Evolutionary conservation across 805 yeast genomes (phyloP), one percentile per base, ranked within the genome.

Genomic region (Candida boleticola): DNA sequence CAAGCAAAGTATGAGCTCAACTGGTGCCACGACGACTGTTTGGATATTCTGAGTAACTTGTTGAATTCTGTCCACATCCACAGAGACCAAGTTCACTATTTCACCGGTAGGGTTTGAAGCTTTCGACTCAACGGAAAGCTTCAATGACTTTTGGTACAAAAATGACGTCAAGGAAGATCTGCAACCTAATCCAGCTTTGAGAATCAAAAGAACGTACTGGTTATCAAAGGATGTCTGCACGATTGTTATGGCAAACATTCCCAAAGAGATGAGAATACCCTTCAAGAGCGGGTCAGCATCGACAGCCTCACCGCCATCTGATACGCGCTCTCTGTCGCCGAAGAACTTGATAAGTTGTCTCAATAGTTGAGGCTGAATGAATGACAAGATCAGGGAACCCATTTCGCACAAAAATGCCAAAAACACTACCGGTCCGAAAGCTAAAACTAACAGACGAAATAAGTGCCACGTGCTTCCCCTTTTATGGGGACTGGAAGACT

Each of bases 291-390:
- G 82, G 38, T 57, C 49, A 14, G 51, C 45, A 7, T 71, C 69
- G 40, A 71, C 48, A 58, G 69, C 68, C n/a, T 74, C 79, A n/a
- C n/a, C n/a, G n/a, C n/a, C n/a, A 38, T 23, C 27, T 23, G 7
- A 7, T 23, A 23, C 27, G 27, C 10, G 10, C 22, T 31, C 35
- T 7, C 16, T 14, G 5, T 31, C 35, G 16, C 75, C 73, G 45
- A 83, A 79, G 53, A 76, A 82, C 40, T 66, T 58, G 50, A 90
- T 89, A 47, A 90, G 71, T 5, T 74, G 54, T 42, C 85, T 74
- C 42, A 92, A 67, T 21, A 90, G 63, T 54, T 88, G 96, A 0
- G 98, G 98, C 63, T 89, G 96, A n/a, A 76, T 73, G 57, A 86
- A 89, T 25, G 52, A 50, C n/a, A 60, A 43, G 10, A 60, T 36